Conservation (phyloP, 805 yeast genomes). For the Metschnikowia santaceciliae region DNA sequence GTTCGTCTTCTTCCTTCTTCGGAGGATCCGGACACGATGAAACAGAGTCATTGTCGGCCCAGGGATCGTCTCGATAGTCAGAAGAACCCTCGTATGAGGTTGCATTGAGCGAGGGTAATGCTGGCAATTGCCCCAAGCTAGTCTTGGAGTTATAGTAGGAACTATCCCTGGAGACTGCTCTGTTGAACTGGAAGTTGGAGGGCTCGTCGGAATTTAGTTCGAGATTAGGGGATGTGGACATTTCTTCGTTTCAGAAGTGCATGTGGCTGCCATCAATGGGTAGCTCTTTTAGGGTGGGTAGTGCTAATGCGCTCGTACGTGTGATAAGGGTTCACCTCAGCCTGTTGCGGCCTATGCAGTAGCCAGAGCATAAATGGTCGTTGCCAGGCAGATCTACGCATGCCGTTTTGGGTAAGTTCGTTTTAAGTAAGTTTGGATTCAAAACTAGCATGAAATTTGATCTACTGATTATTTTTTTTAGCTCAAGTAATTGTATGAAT, state of each 20-base stretch:
- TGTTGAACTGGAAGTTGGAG: background rate
- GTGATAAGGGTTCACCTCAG: slow-evolving; percentile 1
- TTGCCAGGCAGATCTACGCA: background rate
- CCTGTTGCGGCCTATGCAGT: slow-evolving; percentile 1
- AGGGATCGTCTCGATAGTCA: background rate
- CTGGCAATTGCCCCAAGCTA: slow-evolving; percentile 12
- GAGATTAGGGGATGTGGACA: background rate
- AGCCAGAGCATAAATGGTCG: background rate
- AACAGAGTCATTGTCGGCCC: background rate
- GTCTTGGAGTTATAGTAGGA: slow-evolving; percentile 11
- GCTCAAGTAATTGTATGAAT: too few species aligned
- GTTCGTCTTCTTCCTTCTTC: background rate
- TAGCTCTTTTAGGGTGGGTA: background rate
- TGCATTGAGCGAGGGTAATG: slow-evolving; percentile 11
- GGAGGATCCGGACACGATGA: background rate
- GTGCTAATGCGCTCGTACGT: background rate
- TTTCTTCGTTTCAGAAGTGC: background rate
- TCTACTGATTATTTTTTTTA: too few species aligned
- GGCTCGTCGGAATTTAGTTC: background rate
- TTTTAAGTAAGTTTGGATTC: too few species aligned
- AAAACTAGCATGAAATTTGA: too few species aligned
- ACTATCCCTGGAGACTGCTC: slow-evolving; percentile 7
- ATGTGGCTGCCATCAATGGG: background rate
- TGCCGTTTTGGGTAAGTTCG: background rate
- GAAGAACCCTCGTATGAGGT: background rate